Evolutionary conservation across 2,329 filamentous ascomycete genomes (phyloP).

Genomic region (Onygena corvina): DNA sequence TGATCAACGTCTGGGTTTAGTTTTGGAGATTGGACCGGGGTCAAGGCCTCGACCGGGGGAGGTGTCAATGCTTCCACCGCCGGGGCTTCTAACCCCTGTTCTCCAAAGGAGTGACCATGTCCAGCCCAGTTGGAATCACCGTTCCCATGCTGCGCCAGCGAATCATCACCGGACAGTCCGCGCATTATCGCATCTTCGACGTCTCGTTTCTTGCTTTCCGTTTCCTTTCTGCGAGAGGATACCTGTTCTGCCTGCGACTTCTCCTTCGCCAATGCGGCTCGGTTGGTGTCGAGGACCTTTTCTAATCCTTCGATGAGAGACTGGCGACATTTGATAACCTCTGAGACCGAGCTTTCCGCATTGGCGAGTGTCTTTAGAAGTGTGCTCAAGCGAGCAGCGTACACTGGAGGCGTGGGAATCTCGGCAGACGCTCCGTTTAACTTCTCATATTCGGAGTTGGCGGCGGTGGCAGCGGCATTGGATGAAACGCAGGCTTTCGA

Average conservation of each 20-base stretch:
- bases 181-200: slow-evolving; percentile 88
- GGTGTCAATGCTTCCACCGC: slow-evolving; percentile 39
- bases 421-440: slow-evolving; percentile 58
- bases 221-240: slow-evolving; percentile 52
- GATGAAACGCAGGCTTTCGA: slow-evolving; percentile 59
- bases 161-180: slow-evolving; percentile 54
- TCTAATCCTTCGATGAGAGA: slow-evolving; percentile 69
- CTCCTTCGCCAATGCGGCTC: slow-evolving; percentile 56
- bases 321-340: slow-evolving; percentile 75
- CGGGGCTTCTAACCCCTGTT: slow-evolving; percentile 15
- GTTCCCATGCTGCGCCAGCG: slow-evolving; percentile 36
- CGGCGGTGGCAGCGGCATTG: slow-evolving; percentile 55
- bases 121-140: slow-evolving; percentile 16
- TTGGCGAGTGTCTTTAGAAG: slow-evolving; percentile 80
- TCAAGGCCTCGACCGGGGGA: slow-evolving; percentile 77
- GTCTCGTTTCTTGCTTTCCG: slow-evolving; percentile 71
- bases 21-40: slow-evolving; percentile 43
- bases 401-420: slow-evolving; percentile 72
- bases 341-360: slow-evolving; percentile 77
- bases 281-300: slow-evolving; percentile 65
- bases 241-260: slow-evolving; percentile 54
- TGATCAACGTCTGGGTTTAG: slow-evolving; percentile 17
- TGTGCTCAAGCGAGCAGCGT: slow-evolving; percentile 77
- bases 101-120: not conserved
- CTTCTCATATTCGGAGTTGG: slow-evolving; percentile 74